Base-by-base conservation (phyloP, 257 asterid genomes). In the Solanum paucissectum region DNA sequence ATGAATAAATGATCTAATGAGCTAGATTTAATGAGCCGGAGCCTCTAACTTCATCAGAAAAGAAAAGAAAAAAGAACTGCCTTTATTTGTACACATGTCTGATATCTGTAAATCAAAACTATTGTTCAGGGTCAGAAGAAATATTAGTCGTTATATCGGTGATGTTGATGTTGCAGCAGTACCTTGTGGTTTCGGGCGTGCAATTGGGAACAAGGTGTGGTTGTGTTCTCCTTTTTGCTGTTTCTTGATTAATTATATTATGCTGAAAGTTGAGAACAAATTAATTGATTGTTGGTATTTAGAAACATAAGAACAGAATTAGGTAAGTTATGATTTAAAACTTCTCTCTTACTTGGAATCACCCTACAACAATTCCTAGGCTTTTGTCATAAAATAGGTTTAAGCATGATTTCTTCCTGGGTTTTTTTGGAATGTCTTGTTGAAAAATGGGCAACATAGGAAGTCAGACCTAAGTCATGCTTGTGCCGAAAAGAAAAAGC, bases 121-220 rank as follows among this genome's bases (percentile, higher is more conserved):
- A 64, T 91, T 71, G 75, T 90, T 83, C 91, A 95, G 99, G 99
- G 98, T 92, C 88, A 93, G 99, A 91, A 96, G 89, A 90, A 91
- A 52, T 90, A 93, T 97, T 55, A 89, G 88, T 72, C 88, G 91
- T 88, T 94, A 93, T 88, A 94, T 95, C 69, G 99, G 99, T 71
- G 99, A 97, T 92, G 93, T 95, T 90, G 99, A 97, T 85, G 98
- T 93, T 88, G 98, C 98, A 83, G 99, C 99, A 89, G 99, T 97
- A 90, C 98, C 99, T 76, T 97, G 99, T 94, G 99, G 99, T 87
- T 91, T 91, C 83, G 99, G 99, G 55, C 98, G 98, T 88, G 98
- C 99, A 14, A 93, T 97, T 88, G 99, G 99, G 71, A 97, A 97
- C 90, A 97, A 97, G 96, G 99, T 95, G 91, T 49, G 84, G 42